Evolutionary conservation across 1,284 basidiomycete genomes (phyloP).

Genomic region (Cryptococcus sp.): DNA sequence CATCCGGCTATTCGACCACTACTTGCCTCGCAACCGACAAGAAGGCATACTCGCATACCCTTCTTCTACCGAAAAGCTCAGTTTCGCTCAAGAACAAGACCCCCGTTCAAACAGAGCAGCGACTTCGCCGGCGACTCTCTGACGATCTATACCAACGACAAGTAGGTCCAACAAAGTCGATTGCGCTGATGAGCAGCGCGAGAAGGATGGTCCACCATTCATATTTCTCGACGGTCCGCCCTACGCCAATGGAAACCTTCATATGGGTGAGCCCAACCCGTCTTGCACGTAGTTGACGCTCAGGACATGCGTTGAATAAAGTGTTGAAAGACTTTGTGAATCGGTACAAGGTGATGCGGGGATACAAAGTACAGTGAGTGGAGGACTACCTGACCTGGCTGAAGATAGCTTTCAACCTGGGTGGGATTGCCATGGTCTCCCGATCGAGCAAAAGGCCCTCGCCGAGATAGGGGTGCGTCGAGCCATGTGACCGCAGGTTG

Average conservation of each 20-base stretch:
- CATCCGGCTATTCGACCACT: neutral
- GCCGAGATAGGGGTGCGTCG: constrained; percentile 61
- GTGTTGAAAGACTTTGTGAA: constrained; percentile 95
- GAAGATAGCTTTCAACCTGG: constrained; percentile 76
- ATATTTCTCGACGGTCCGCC: constrained; percentile 95
- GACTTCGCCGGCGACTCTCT: constrained; percentile 61
- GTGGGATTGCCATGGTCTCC: constrained; percentile 98
- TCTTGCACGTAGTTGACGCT: neutral
- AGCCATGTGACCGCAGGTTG: neutral
- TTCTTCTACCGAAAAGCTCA: constrained; percentile 74
- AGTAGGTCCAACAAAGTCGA: constrained; percentile 50
- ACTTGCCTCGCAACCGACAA: constrained; percentile 10
- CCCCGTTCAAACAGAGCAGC: constrained; percentile 56
- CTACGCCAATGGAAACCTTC: constrained; percentile 92
- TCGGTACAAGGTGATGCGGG: constrained; percentile 75
- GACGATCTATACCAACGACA: constrained; percentile 81
- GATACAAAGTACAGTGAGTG: constrained; percentile 72
- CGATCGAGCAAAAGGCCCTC: constrained; percentile 90
- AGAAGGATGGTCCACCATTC: constrained; percentile 64
- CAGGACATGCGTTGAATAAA: constrained; percentile 95
- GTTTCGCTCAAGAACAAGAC: constrained; percentile 75
- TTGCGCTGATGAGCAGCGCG: constrained; percentile 49
- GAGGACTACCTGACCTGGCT: neutral
- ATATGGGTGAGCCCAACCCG: constrained; percentile 66
- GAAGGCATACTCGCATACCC: constrained; percentile 58